A percentile compares a stretch with the other conserved stretches of the same genome.
Evolutionary conservation across 495 filamentous ascomycete species (phyloP).

Genomic region (Penicillium waksmanii): DNA sequence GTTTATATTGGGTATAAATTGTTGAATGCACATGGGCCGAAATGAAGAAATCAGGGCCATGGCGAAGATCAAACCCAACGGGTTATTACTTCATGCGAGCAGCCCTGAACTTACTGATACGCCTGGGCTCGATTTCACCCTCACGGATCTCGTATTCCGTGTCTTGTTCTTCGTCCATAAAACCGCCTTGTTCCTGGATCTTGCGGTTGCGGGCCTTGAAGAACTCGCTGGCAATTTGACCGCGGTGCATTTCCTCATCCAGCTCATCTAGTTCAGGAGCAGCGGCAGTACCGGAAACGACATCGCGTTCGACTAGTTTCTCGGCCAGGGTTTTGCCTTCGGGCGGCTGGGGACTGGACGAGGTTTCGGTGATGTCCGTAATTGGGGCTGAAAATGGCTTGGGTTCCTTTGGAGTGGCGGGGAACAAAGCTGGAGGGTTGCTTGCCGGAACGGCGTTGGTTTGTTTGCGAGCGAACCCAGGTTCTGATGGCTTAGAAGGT

Average conservation of each 20-base stretch:
- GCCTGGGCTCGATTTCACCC: constrained; percentile 65
- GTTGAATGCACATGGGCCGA: not conserved
- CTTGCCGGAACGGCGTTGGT: constrained; percentile 24
- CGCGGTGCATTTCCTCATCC: constrained; percentile 70
- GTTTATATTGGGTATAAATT: constrained; percentile 11
- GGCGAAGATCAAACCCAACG: constrained; percentile 18
- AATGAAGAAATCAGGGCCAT: constrained; percentile 17
- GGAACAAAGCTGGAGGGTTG: constrained; percentile 41
- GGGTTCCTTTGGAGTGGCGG: constrained; percentile 46
- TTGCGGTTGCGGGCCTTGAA: constrained; percentile 76
- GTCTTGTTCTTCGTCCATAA: constrained; percentile 59
- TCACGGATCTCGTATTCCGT: constrained; percentile 61
- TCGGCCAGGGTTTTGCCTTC: constrained; percentile 60
- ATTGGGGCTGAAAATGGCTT: constrained; percentile 54
- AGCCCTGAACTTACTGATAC: constrained; percentile 87
- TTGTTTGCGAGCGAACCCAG: constrained; percentile 22
- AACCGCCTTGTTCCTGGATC: constrained; percentile 79
- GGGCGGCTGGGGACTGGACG: constrained; percentile 47
- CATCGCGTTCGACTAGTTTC: constrained; percentile 64
- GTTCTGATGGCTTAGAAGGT: constrained; percentile 19
- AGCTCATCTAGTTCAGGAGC: constrained; percentile 69
- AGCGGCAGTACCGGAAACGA: constrained; percentile 24
- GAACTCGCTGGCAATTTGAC: constrained; percentile 81
- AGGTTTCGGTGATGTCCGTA: constrained; percentile 32
- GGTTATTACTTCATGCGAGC: constrained; percentile 58